Base-by-base conservation (phyloP, 2,329 filamentous ascomycete genomes). In the Iodosphaeria phyllophila region DNA sequence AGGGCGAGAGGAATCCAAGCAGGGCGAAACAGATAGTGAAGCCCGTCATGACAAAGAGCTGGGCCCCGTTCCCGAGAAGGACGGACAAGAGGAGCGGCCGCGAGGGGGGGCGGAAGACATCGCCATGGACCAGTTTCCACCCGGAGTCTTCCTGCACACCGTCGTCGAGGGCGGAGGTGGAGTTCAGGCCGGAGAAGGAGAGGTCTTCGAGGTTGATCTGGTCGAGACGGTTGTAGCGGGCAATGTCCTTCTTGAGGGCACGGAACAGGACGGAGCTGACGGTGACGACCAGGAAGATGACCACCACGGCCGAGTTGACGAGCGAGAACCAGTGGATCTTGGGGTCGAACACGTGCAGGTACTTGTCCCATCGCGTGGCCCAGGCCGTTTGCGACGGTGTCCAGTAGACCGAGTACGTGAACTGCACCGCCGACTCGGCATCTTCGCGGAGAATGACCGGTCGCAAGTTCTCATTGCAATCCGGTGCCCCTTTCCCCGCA, bases 281-380 rank as follows among this genome's bases (percentile, higher is more conserved):
- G 39, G 89, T 92, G 22, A 83, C 68, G 18, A 86, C 74, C 20
- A 95, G 60, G 51, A 95, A 89, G 24, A 92, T 64, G 25, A 98
- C 84, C 32, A 98, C 92, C 22, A 95, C 73, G 24, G 89, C 79
- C 18, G 84, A 93, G 51, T 92, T 92, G 52, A 95, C 78, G 24
- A 98, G 70, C 30, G 84, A 93, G 57, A 95, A 92, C 89, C 89
- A 98, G 50, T 98, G 89, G 39, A 98, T 95, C 58, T 89, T 91
- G 26, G 89, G 84, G 48, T 95, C 84, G 44, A 84, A 91, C 16
- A 98, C 86, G 43, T 95, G 86, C 18, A 98, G 64, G 46, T 95
- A 95, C 52, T 92, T 95, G 60, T 98, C 89, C 89, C 89, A 98
- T 35, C 89, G 70, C 8, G 89, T 98, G 15, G 89, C 89, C 74